Conservation (phyloP, 2,329 filamentous ascomycete genomes). For the Xenosphaeropsis pyriputrescens region DNA sequence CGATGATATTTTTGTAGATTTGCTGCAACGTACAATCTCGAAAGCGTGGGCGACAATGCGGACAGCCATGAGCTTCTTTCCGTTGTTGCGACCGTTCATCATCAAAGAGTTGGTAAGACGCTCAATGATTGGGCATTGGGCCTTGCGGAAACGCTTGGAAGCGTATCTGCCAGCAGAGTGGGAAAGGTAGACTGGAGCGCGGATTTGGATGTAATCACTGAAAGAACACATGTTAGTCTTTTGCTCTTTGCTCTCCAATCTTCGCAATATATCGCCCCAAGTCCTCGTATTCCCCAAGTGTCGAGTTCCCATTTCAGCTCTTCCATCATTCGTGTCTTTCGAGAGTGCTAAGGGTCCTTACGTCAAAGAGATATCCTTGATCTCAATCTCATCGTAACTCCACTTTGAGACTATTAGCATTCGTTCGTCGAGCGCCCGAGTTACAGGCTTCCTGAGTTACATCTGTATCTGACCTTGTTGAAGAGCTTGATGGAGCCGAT, state of each 20-base stretch:
- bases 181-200: constrained; percentile 95
- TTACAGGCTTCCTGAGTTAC: background rate
- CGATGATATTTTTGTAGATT: constrained; percentile 4
- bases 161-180: constrained; percentile 98
- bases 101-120: constrained; percentile 99
- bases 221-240: constrained; percentile 19
- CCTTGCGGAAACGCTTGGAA: constrained; percentile 99
- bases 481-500: constrained; percentile 91
- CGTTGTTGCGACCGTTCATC: constrained; percentile 99
- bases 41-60: constrained; percentile 98
- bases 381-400: constrained; percentile 97
- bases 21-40: constrained; percentile 73
- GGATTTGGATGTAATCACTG: constrained; percentile 99
- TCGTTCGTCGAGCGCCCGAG: background rate
- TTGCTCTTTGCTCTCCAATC: constrained; percentile 3
- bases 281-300: background rate
- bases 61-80: constrained; percentile 99
- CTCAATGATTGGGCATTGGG: constrained; percentile 99
- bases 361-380: constrained; percentile 99
- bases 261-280: background rate
- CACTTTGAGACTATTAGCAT: constrained; percentile 3
- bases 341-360: constrained; percentile 38
- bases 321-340: background rate
- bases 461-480: constrained; percentile 53
- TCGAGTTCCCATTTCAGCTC: background rate